Evolutionary conservation across 371 early-diverging fungal genomes (phyloP).

Genomic region (Syncephalastrum racemosum): DNA sequence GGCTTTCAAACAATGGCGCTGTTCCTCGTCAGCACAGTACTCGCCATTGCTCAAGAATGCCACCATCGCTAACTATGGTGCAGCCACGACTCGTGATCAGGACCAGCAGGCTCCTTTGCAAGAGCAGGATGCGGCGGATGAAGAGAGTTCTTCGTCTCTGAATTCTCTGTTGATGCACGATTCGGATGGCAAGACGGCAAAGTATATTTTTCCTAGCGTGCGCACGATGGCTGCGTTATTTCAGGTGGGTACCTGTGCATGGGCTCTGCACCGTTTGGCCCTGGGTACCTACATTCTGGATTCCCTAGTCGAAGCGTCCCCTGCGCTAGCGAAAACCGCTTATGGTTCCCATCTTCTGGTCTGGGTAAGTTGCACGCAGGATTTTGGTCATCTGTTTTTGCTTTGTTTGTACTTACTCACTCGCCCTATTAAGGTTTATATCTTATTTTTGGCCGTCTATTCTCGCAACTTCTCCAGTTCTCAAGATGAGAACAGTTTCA

Average conservation of each 20-base stretch:
- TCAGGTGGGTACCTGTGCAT: constrained; percentile 6
- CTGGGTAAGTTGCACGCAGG: constrained; percentile 22
- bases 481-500: constrained; percentile 2
- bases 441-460: constrained; percentile 18
- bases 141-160: constrained; percentile 15
- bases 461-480: constrained; percentile 15
- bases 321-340: neutral
- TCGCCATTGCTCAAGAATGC: constrained; percentile 15
- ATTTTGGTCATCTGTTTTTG: neutral
- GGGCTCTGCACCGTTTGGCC: constrained; percentile 8
- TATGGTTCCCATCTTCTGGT: constrained; percentile 10
- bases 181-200: neutral
- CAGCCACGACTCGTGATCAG: constrained; percentile 9
- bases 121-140: constrained; percentile 13
- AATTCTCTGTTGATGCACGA: constrained; percentile 10
- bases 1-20: constrained; percentile 9
- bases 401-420: neutral
- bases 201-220: no score
- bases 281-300: constrained; percentile 13
- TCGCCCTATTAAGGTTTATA: constrained; percentile 16
- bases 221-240: neutral
- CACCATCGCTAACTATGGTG: constrained; percentile 15
- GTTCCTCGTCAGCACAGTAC: constrained; percentile 6
- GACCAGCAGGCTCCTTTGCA: constrained; percentile 1
- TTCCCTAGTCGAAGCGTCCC: constrained; percentile 15